phyloP scores from a whole-genome alignment of 805 yeast species.

The Komagataella pseudopastoris region DNA sequence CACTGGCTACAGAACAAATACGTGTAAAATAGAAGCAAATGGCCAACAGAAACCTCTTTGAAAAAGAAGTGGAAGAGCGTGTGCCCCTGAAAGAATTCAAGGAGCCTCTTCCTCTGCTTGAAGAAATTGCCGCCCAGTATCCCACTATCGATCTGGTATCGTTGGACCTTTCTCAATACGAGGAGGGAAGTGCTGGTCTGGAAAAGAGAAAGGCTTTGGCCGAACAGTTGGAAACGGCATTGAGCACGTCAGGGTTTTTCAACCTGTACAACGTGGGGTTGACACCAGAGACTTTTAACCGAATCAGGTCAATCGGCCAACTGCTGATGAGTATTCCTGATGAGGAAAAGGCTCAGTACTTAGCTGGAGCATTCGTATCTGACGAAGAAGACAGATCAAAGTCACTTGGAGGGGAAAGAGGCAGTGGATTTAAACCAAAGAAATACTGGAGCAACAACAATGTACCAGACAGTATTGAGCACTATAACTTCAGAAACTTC shows the following conservation, averaged over 20 bases:
- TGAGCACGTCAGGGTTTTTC: constrained; percentile 30
- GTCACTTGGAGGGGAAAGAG: constrained; percentile 30
- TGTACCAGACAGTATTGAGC: constrained; percentile 28
- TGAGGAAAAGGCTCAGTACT: constrained; percentile 21
- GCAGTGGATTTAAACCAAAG: constrained; percentile 32
- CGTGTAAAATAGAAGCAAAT: background rate
- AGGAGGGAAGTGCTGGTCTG: constrained; percentile 22
- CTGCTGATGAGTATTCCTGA: constrained; percentile 25
- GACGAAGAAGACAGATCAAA: constrained; percentile 1
- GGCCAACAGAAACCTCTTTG: background rate
- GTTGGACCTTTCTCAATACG: constrained; percentile 22
- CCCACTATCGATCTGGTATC: constrained; percentile 18
- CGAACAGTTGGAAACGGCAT: constrained; percentile 21
- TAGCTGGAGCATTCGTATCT: constrained; percentile 21
- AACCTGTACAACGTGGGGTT: constrained; percentile 28
- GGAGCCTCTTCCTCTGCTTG: background rate
- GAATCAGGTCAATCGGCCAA: constrained; percentile 25
- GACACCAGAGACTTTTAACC: constrained; percentile 16
- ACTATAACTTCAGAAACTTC: constrained; percentile 27
- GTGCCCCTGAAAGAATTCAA: background rate
- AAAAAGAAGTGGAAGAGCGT: background rate
- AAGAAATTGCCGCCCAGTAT: background rate
- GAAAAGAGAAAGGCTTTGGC: constrained; percentile 20
- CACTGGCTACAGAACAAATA: background rate
- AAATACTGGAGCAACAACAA: constrained; percentile 33